These are phyloP conservation scores for Hymenoscyphus fraxineus DNA, from an alignment of 2,329 filamentous ascomycete genomes.

Conservation along the genomic window DNA sequence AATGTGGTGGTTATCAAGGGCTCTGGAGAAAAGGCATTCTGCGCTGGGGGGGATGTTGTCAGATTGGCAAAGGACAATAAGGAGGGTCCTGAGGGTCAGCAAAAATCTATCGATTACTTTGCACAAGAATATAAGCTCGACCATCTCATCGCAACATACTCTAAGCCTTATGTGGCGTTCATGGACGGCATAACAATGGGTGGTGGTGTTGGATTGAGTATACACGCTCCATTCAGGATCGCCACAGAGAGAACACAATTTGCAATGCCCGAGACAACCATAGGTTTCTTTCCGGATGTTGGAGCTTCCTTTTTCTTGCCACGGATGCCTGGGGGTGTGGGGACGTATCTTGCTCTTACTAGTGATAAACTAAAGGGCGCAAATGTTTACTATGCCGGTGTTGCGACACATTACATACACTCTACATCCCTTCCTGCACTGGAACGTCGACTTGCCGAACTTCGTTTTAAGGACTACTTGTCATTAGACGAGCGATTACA, in stretches of 20 bases:
- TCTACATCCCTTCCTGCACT: constrained; percentile 79
- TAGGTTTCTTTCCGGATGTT: constrained; percentile 98
- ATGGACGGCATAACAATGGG: constrained; percentile 99
- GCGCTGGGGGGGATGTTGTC: constrained; percentile 87
- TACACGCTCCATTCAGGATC: constrained; percentile 94
- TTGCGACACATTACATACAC: constrained; percentile 95
- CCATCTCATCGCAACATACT: constrained; percentile 89
- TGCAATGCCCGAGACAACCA: constrained; percentile 97
- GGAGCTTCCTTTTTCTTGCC: constrained; percentile 95
- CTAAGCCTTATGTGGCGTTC: constrained; percentile 88
- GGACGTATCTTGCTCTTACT: constrained; percentile 90
- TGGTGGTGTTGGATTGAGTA: constrained; percentile 87
- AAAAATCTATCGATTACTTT: constrained; percentile 80
- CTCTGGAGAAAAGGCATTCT: constrained; percentile 78
- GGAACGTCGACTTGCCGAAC: constrained; percentile 80
- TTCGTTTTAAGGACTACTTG: constrained; percentile 80
- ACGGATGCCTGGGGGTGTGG: constrained; percentile 78
- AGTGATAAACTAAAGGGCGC: constrained; percentile 78
- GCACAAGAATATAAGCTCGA: constrained; percentile 93
- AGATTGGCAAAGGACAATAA: constrained; percentile 72
- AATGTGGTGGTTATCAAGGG: constrained; percentile 93
- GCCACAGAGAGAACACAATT: constrained; percentile 94
- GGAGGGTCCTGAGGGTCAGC: constrained; percentile 64
- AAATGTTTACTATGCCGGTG: constrained; percentile 83
- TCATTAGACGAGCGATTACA: constrained; percentile 57